These are phyloP conservation scores for Clathrus columnatus DNA, from an alignment of 768 basidiomycete genomes.

Conservation along the genomic window DNA sequence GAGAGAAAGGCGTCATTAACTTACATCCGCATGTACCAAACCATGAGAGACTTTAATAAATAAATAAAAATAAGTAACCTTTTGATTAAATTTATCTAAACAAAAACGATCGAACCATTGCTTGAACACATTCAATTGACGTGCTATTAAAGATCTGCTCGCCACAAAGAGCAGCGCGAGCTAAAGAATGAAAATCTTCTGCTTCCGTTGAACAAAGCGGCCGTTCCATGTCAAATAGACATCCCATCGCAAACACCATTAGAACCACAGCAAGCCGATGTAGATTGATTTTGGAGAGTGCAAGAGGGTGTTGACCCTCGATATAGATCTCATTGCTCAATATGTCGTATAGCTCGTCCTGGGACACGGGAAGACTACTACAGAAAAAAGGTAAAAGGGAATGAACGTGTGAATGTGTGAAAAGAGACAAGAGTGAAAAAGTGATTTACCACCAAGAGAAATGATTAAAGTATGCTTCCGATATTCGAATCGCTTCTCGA, in stretches of 20 bases:
- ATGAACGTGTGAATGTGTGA: not conserved
- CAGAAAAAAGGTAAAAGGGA: not conserved
- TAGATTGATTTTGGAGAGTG: not conserved
- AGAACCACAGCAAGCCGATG: conserved; percentile 3
- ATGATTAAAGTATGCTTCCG: conserved; percentile 2
- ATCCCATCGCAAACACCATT: conserved; percentile 5
- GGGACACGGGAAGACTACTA: conserved; percentile 4
- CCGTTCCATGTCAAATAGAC: conserved; percentile 4
- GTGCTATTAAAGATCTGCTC: conserved; percentile 10
- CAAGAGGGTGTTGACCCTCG: not conserved
- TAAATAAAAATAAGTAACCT: not conserved
- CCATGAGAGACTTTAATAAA: conserved; percentile 6
- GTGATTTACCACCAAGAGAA: conserved; percentile 9
- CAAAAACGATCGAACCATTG: conserved; percentile 5
- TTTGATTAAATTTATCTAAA: not conserved
- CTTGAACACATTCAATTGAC: conserved; percentile 10
- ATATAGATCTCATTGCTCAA: not conserved
- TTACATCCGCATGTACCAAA: conserved; percentile 11
- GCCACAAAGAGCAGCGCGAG: conserved; percentile 6
- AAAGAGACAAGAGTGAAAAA: not conserved
- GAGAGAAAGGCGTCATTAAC: not conserved
- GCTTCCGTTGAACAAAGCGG: conserved; percentile 2
- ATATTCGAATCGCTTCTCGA: conserved; percentile 5
- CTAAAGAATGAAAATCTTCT: conserved; percentile 8
- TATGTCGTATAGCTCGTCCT: conserved; percentile 1